These are phyloP conservation scores for Chimonanthus salicifolius DNA, from an alignment of 164 flowering plant species.

Conservation along the genomic window DNA sequence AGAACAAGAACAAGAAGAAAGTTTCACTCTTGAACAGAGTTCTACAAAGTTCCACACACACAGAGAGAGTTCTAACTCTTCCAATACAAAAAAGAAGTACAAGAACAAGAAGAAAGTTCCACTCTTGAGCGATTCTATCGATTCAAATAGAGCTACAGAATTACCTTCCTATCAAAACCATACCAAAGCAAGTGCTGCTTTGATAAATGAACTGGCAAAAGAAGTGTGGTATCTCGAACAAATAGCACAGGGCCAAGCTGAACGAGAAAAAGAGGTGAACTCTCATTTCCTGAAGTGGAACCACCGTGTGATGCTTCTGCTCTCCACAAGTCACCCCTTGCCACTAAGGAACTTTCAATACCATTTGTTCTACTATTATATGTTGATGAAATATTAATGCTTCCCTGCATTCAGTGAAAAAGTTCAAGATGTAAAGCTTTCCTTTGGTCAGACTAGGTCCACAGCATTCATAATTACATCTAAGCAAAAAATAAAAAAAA, in stretches of 20 bases:
- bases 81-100: too few relatives aligned
- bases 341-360: constrained; percentile 72
- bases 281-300: constrained; percentile 67
- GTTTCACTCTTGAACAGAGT: too few relatives aligned
- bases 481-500: too few relatives aligned
- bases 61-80: too few relatives aligned
- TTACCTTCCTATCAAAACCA: constrained; percentile 96
- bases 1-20: too few relatives aligned
- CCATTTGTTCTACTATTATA: constrained; percentile 79
- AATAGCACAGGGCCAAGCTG: constrained; percentile 95
- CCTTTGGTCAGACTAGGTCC: not conserved
- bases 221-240: constrained; percentile 90
- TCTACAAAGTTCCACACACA: too few relatives aligned
- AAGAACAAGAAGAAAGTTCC: not conserved
- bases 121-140: not conserved
- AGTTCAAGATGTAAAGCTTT: not conserved
- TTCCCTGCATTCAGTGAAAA: constrained; percentile 48
- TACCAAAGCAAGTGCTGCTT: constrained; percentile 99
- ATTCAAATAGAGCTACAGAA: not conserved
- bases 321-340: constrained; percentile 97
- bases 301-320: constrained; percentile 85
- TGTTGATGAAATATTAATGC: constrained; percentile 60
- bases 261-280: constrained; percentile 74
- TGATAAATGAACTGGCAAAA: constrained; percentile 88
- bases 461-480: not conserved